A percentile compares a stretch with the other conserved stretches of the same genome.
phyloP scores from a whole-genome alignment of 805 yeast genomes.

The Candida ortonii region DNA sequence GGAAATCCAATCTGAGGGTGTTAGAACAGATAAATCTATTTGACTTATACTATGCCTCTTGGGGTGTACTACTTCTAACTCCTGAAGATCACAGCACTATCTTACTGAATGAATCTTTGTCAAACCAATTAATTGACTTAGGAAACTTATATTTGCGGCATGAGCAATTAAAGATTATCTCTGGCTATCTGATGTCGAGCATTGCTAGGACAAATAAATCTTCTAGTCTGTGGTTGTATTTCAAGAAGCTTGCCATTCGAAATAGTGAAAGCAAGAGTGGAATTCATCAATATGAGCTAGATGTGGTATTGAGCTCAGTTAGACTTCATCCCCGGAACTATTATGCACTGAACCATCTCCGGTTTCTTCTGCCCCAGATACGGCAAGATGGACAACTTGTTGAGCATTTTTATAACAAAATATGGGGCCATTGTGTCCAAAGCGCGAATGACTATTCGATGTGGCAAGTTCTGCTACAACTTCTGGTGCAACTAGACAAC shows the following conservation, averaged over 20 bases:
- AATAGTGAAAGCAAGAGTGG: background rate
- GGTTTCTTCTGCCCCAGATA: constrained; percentile 16
- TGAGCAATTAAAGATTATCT: constrained; percentile 6
- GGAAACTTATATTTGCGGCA: background rate
- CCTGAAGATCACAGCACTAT: constrained; percentile 30
- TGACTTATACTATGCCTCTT: constrained; percentile 14
- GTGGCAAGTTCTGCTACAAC: constrained; percentile 21
- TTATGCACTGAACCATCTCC: constrained; percentile 44
- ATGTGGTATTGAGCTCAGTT: constrained; percentile 34
- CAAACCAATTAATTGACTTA: background rate
- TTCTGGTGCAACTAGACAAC: constrained; percentile 5
- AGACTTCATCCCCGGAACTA: constrained; percentile 44
- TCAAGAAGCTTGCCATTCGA: constrained; percentile 12
- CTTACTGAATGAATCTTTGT: constrained; percentile 8
- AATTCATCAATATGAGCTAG: constrained; percentile 4
- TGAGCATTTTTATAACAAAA: background rate
- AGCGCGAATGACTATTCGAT: constrained; percentile 21
- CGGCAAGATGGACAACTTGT: constrained; percentile 2
- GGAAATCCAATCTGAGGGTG: background rate
- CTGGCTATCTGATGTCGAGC: constrained; percentile 23
- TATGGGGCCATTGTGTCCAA: constrained; percentile 11
- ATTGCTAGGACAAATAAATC: constrained; percentile 34
- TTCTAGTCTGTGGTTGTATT: constrained; percentile 32
- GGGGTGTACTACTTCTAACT: constrained; percentile 27
- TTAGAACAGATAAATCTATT: constrained; percentile 1